phyloP scores from a whole-genome alignment of 495 filamentous ascomycete species.

The Aspergillus carlsbadensis region DNA sequence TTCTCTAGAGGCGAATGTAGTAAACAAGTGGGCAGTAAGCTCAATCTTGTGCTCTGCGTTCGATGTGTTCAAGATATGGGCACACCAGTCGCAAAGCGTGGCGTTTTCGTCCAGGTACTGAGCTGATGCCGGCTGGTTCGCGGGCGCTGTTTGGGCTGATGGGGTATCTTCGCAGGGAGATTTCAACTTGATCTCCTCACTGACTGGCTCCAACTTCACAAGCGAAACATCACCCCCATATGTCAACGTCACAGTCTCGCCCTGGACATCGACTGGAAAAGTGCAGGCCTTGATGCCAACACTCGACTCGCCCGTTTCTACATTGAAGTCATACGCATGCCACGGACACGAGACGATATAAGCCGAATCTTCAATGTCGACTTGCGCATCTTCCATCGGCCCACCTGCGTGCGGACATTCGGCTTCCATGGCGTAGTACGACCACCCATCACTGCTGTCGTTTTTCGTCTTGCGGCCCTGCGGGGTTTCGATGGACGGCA shows the following conservation, averaged over 20 bases:
- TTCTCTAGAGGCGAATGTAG: slow-evolving; percentile 42
- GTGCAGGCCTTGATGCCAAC: slow-evolving; percentile 54
- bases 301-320: slow-evolving; percentile 55
- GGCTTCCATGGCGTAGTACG: slow-evolving; percentile 54
- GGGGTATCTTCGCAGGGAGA: slow-evolving; percentile 4
- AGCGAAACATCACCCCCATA: slow-evolving; percentile 28
- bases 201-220: slow-evolving; percentile 43
- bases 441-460: slow-evolving; percentile 44
- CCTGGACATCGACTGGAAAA: slow-evolving; percentile 43
- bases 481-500: slow-evolving; percentile 42
- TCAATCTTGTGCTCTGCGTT: slow-evolving; percentile 55
- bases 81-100: slow-evolving; percentile 52
- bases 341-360: slow-evolving; percentile 56
- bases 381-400: slow-evolving; percentile 48
- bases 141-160: background rate
- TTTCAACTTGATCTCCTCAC: slow-evolving; percentile 52
- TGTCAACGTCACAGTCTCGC: slow-evolving; percentile 34
- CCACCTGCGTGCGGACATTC: slow-evolving; percentile 54
- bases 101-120: slow-evolving; percentile 44
- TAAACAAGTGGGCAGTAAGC: slow-evolving; percentile 47
- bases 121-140: slow-evolving; percentile 11
- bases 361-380: slow-evolving; percentile 55
- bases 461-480: slow-evolving; percentile 22
- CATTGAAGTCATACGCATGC: slow-evolving; percentile 58
- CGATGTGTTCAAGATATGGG: slow-evolving; percentile 49